Conservation (phyloP, 2,329 filamentous ascomycete species). For the Immersiporthe knoxdaviesiana region DNA sequence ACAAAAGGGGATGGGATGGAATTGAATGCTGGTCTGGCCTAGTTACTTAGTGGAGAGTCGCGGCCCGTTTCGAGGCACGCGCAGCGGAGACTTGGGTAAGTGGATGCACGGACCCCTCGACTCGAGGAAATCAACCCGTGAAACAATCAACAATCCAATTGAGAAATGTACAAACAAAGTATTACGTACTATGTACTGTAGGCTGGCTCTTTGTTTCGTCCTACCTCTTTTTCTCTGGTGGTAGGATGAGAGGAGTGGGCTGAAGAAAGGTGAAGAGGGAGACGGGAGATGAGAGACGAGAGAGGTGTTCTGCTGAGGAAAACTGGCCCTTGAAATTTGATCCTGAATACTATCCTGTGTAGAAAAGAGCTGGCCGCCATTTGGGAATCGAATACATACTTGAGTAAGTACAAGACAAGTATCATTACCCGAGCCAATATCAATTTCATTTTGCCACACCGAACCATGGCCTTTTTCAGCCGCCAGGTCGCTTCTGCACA, state of each 20-base stretch:
- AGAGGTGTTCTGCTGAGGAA: too few relatives aligned
- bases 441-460: background rate
- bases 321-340: background rate
- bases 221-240: background rate
- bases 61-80: constrained; percentile 28
- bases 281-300: too few relatives aligned
- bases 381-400: too few relatives aligned
- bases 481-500: background rate
- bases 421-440: background rate
- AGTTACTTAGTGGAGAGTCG: constrained; percentile 16
- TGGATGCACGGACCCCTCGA: constrained; percentile 6
- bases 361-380: background rate
- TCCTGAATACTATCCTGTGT: background rate
- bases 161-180: too few relatives aligned
- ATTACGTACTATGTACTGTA: background rate
- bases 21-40: constrained; percentile 7
- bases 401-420: too few relatives aligned
- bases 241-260: background rate
- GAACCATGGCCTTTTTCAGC: background rate
- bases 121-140: background rate
- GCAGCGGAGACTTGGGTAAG: constrained; percentile 6
- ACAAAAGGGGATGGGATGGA: constrained; percentile 27
- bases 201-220: background rate
- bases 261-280: background rate
- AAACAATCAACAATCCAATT: background rate